Evolutionary conservation across 768 basidiomycete species (phyloP).

Genomic region (Xerocomus potaroensis): DNA sequence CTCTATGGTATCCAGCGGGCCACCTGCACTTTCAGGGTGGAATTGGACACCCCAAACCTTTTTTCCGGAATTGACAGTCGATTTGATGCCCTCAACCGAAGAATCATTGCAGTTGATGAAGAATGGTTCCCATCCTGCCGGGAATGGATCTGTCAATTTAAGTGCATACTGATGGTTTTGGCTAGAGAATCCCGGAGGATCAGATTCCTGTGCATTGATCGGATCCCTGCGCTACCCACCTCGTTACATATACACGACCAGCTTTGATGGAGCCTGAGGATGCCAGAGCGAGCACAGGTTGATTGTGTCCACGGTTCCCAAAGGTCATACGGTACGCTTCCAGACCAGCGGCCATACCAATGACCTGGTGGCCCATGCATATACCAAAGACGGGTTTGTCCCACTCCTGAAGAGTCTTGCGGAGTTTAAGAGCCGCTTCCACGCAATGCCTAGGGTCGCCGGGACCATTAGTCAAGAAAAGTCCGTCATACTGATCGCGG

Average conservation of each 20-base stretch:
- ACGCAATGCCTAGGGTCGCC: slow-evolving; percentile 90
- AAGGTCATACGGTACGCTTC: slow-evolving; percentile 99
- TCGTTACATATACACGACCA: slow-evolving; percentile 95
- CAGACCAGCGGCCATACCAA: slow-evolving; percentile 94
- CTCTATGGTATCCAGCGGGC: slow-evolving; percentile 98
- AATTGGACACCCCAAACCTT: slow-evolving; percentile 98
- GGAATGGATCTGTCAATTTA: slow-evolving; percentile 91
- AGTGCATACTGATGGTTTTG: slow-evolving; percentile 99
- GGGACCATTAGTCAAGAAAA: slow-evolving; percentile 96
- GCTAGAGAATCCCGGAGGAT: slow-evolving; percentile 32
- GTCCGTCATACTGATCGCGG: slow-evolving; percentile 87
- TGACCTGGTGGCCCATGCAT: slow-evolving; percentile 98
- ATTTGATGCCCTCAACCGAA: slow-evolving; percentile 97
- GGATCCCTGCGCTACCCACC: slow-evolving; percentile 37
- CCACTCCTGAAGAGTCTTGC: slow-evolving; percentile 85
- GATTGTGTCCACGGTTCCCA: slow-evolving; percentile 99
- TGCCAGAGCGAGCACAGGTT: slow-evolving; percentile 95
- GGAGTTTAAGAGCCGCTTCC: slow-evolving; percentile 76
- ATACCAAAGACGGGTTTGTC: slow-evolving; percentile 93
- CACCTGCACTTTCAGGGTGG: slow-evolving; percentile 97
- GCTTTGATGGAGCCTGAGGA: slow-evolving; percentile 90
- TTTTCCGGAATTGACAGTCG: slow-evolving; percentile 83
- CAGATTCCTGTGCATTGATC: background rate
- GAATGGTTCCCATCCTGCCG: slow-evolving; percentile 95
- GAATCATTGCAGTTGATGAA: slow-evolving; percentile 99